Conservation (phyloP, 2,329 filamentous ascomycete genomes). For the Zasmidium cellare region DNA sequence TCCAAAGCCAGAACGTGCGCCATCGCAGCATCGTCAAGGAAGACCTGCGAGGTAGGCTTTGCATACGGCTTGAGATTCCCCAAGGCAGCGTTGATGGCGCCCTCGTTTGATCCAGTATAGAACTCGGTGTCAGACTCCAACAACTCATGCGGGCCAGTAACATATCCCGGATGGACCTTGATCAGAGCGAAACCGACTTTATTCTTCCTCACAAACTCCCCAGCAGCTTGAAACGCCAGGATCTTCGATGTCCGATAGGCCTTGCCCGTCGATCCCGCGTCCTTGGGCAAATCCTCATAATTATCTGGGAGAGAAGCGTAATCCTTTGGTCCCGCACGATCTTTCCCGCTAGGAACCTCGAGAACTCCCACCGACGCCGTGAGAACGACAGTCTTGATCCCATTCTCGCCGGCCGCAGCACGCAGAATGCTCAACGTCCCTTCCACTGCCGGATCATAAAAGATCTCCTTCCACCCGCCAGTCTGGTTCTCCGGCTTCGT, state of each 20-base stretch:
- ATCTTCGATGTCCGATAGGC: constrained; percentile 3
- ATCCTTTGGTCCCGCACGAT: background rate
- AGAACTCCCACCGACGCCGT: background rate
- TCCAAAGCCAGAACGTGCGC: background rate
- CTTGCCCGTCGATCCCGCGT: background rate
- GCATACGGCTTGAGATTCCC: background rate
- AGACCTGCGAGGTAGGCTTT: background rate
- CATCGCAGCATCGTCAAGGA: background rate
- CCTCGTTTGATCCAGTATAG: background rate
- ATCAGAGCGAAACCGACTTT: background rate
- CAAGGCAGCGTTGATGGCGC: background rate
- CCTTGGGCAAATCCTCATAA: background rate
- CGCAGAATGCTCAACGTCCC: background rate
- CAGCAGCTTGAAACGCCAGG: background rate
- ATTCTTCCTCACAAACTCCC: background rate
- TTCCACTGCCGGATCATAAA: constrained; percentile 1
- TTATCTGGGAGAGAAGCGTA: background rate
- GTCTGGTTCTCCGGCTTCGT: background rate
- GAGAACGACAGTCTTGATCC: background rate
- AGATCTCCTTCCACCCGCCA: background rate
- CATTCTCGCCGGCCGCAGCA: background rate
- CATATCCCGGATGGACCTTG: background rate
- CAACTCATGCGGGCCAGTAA: background rate
- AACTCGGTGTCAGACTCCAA: background rate
- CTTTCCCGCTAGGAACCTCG: background rate